Evolutionary conservation across 2,329 filamentous ascomycete genomes (phyloP), one percentile per base, ranked within the genome.

Genomic region (Penicillium sp.): DNA sequence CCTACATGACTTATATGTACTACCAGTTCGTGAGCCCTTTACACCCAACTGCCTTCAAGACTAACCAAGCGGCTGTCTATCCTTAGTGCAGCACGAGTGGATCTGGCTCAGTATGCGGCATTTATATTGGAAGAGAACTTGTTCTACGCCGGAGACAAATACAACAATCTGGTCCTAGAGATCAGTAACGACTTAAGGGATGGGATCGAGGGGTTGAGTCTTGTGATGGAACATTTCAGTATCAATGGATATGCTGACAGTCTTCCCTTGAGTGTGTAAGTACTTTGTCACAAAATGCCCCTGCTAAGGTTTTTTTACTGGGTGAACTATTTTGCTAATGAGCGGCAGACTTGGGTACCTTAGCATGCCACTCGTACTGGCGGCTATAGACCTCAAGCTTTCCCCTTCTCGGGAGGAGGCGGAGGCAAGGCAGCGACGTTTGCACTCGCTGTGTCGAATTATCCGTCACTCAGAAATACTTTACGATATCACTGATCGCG

Each of bases 1-100:
- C 76, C 4, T 79, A 78, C 40, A 61, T 81, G 59, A 77, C 80
- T 63, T 80, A 78, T 56, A 80, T 82, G 75, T 80, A 80, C 53
- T 82, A 81, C 57, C 73, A 81, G 77, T 82, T 69, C 61, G 78
- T 68, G 1, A 35, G 42, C 16, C 25, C 5, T 35, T 36, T 31
- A 0, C n/a, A 5, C 3, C 17, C 17, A 2, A 28, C 4, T n/a
- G 9, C 1, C 9, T 25, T n/a, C 16, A 16, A 10, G 11, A 7
- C 30, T 41, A 45, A 50, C 37, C 56, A 38, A 53, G 33, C 8
- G 4, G 4, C 9, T 9, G 4, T 28, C 11, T 17, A n/a, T 1
- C 35, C 33, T 42, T 55, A 80, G 77, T 56, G 74, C 77, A 5
- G 74, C 76, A 5, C 67, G 73, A 19, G 72, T 80, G 8, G 75